These are phyloP conservation scores for Vaccinium myrtillus DNA, from an alignment of 148 eudicot species.

Conservation along the genomic window DNA sequence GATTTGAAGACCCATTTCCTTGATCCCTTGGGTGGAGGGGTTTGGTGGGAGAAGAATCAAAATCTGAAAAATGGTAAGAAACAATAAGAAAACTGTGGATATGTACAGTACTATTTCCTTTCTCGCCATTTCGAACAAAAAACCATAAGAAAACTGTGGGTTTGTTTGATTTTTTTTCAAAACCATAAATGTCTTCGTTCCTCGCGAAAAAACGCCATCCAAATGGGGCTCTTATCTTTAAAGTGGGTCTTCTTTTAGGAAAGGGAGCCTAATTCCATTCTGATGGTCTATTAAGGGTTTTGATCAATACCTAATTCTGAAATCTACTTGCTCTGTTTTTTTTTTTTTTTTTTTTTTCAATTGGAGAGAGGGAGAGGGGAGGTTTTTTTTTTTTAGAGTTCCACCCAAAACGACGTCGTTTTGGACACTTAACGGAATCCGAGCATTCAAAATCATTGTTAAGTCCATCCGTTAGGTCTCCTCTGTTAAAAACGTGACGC, in stretches of 20 bases:
- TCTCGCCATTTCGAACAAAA: neutral
- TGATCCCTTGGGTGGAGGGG: neutral
- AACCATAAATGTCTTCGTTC: neutral
- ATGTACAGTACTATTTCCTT: neutral
- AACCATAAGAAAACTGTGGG: no score
- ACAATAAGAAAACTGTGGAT: neutral
- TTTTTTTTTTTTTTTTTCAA: no score
- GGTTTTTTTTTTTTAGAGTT: no score
- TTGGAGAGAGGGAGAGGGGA: no score
- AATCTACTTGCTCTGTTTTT: no score
- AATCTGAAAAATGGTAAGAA: neutral
- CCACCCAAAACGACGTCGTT: no score
- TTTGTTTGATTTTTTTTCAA: neutral
- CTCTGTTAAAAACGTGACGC: no score
- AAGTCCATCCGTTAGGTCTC: no score
- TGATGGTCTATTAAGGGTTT: no score
- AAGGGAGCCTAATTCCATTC: neutral
- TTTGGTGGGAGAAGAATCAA: neutral
- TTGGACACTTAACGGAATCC: no score
- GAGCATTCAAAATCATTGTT: no score
- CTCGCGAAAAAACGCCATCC: neutral
- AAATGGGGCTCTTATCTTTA: neutral
- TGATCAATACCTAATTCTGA: no score
- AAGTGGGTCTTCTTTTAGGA: neutral
- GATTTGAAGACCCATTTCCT: neutral